These are phyloP conservation scores for Fusarium sp. DNA, from an alignment of 2,329 filamentous ascomycete species.

Conservation along the genomic window DNA sequence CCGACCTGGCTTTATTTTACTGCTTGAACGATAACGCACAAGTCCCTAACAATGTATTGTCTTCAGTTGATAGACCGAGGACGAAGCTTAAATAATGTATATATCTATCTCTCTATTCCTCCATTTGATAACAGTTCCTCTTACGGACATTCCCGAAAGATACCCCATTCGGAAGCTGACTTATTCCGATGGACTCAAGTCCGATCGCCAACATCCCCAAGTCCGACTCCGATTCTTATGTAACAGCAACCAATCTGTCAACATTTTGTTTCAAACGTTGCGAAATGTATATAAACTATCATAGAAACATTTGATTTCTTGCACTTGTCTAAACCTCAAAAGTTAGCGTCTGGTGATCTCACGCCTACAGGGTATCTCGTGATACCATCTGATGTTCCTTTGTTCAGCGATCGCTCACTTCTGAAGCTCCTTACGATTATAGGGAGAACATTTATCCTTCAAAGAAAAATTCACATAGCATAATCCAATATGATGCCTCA, in stretches of 20 bases:
- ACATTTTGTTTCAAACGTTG: background rate
- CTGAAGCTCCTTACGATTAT: fast-evolving
- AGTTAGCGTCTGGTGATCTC: background rate
- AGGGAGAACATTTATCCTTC: no score
- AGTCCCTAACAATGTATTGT: no score
- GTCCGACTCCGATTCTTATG: background rate
- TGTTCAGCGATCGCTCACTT: fast-evolving
- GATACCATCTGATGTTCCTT: no score
- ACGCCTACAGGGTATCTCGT: background rate
- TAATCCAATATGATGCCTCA: background rate
- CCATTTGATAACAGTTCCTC: no score
- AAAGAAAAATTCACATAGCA: no score
- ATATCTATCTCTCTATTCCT: no score
- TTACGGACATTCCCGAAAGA: background rate
- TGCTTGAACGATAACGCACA: no score
- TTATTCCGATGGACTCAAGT: background rate
- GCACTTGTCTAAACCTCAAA: no score
- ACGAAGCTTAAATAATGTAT: no score
- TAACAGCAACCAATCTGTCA: fast-evolving
- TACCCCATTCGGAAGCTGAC: background rate
- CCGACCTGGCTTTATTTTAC: no score
- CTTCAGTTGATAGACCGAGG: no score
- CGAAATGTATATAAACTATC: no score
- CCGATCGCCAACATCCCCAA: background rate
- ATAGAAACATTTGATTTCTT: background rate